These are phyloP conservation scores for Agarophyton chilense DNA, from an alignment of 23 red algal species.

Conservation along the genomic window DNA sequence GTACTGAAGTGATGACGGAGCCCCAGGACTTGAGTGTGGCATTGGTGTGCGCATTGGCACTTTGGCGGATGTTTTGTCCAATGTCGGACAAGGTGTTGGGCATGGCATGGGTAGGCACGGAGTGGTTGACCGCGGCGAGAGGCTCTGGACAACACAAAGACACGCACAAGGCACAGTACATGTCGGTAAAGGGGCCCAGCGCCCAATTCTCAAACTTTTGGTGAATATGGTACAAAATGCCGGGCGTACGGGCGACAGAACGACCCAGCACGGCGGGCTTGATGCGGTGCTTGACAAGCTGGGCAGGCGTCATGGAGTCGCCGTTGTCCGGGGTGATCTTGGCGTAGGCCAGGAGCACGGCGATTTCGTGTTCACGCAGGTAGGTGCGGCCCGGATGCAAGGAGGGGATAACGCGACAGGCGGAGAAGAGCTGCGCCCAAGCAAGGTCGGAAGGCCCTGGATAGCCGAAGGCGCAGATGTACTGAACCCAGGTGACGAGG, in stretches of 20 bases:
- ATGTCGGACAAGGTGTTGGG: slow-evolving; percentile 10
- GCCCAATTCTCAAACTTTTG: slow-evolving; percentile 69
- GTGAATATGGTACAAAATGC: slow-evolving; percentile 65
- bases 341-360: slow-evolving; percentile 52
- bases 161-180: slow-evolving; percentile 46
- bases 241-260: slow-evolving; percentile 45
- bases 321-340: slow-evolving; percentile 59
- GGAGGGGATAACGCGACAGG: slow-evolving; percentile 38
- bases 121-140: not conserved
- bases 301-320: slow-evolving; percentile 50
- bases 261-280: slow-evolving; percentile 59
- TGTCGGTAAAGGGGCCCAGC: slow-evolving; percentile 55
- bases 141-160: slow-evolving; percentile 21
- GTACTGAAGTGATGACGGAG: slow-evolving; percentile 25
- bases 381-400: slow-evolving; percentile 1
- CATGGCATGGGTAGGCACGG: too few species aligned
- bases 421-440: slow-evolving; percentile 56
- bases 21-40: slow-evolving; percentile 47
- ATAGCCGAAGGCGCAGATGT: slow-evolving; percentile 65
- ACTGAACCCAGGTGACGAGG: slow-evolving; percentile 66
- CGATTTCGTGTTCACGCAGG: slow-evolving; percentile 58
- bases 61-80: slow-evolving; percentile 40
- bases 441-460: slow-evolving; percentile 31
- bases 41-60: slow-evolving; percentile 50
- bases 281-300: slow-evolving; percentile 68